Evolutionary conservation across 371 early-diverging fungal genomes (phyloP).

Genomic region (Phascolomyces articulosus): DNA sequence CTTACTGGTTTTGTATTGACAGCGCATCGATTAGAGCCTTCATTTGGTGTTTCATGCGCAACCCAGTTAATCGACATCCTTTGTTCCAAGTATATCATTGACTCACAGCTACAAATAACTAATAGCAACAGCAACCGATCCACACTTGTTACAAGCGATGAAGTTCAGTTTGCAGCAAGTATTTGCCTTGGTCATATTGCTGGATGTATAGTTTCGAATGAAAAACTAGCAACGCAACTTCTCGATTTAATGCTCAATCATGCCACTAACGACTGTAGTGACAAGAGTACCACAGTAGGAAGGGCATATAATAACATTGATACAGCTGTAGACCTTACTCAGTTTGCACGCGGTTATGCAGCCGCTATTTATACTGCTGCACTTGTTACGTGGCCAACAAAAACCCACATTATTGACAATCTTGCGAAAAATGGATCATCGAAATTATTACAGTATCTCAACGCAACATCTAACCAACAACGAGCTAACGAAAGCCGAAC

Average conservation of each 20-base stretch:
- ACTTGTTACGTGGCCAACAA: conserved; percentile 50
- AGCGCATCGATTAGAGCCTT: conserved; percentile 21
- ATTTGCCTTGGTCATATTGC: conserved; percentile 54
- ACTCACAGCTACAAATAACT: conserved; percentile 9
- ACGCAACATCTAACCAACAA: background rate
- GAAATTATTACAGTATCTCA: conserved; percentile 23
- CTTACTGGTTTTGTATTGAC: conserved; percentile 44
- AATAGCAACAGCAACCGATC: conserved; percentile 12
- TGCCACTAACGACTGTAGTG: background rate
- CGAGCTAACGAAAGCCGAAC: conserved; percentile 31
- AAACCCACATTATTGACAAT: conserved; percentile 34
- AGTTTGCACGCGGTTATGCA: conserved; percentile 58
- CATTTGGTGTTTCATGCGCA: conserved; percentile 34
- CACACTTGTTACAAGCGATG: conserved; percentile 51
- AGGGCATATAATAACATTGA: too few relatives aligned
- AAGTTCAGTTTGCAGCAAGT: conserved; percentile 61
- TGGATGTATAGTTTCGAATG: conserved; percentile 47
- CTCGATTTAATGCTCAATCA: conserved; percentile 21
- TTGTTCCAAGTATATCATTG: conserved; percentile 32
- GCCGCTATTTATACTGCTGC: conserved; percentile 47
- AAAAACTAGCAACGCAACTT: conserved; percentile 32
- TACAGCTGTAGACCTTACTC: conserved; percentile 35
- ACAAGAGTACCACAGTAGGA: too few relatives aligned
- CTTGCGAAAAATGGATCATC: conserved; percentile 20
- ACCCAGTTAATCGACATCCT: conserved; percentile 28